Evolutionary conservation across 306 rosid genomes (phyloP), one percentile per base, ranked within the genome.

Genomic region (Castanopsis chinensis): DNA sequence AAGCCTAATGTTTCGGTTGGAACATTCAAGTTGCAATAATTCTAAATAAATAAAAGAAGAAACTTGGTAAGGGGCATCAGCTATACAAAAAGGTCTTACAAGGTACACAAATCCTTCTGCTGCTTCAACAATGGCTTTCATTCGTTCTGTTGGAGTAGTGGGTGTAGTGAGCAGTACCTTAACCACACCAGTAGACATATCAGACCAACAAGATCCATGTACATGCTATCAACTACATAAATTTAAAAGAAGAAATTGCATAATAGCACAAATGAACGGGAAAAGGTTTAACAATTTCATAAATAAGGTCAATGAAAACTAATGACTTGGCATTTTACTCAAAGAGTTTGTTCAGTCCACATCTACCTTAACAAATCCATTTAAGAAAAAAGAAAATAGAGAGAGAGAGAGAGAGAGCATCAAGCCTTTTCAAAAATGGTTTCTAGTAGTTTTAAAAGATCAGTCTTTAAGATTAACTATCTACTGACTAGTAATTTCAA

Each of bases 91-190:
- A 56, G 81, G 60, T 71, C 92, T 86, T 83, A 92, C 98, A 67
- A 95, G 93, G 75, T 93, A 95, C 17, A 91, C 83, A 87, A 92
- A 93, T 81, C 98, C 97, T 81, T 95, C 92, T 5, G 99, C 73
- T 21, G 90, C 93, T 83, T 93, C 96, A 54, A 83, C 99, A 76
- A 95, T 93, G 72, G 90, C 92, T 81, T 87, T 90, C 98, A 95
- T 95, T 49, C 97, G 82, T 61, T 84, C 69, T 43, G 56, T 84
- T 55, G 98, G 98, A 59, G 99, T 91, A 20, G 99, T 93, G 25
- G 98, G 97, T 60, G 99, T 95, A 19, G 98, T 95, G 55, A 91
- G 92, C 57, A 95, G 88, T 61, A 95, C 98, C 99, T 95, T 73
- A 76, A 82, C 63, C 86, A 78, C 51, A 78, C 76, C 69, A 79